Conservation (phyloP, 148 eudicot species). For the Rhododendron ferrugineum region DNA sequence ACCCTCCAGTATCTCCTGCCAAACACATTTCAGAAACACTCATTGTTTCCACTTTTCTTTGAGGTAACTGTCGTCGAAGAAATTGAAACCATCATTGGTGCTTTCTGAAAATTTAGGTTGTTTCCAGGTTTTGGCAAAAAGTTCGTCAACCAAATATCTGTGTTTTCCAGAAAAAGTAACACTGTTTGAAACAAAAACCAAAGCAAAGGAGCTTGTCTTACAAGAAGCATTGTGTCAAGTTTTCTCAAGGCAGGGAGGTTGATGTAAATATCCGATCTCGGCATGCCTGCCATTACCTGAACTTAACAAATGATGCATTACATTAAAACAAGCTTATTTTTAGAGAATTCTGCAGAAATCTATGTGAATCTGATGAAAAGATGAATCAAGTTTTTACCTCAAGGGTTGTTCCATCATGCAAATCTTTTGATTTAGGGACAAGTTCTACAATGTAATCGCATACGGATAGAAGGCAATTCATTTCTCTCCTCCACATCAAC, state of each 20-base stretch:
- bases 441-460: conserved; percentile 86
- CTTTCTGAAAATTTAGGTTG: not conserved
- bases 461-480: conserved; percentile 86
- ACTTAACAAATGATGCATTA: not conserved
- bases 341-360: not conserved
- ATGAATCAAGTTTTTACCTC: conserved; percentile 40
- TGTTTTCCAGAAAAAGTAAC: not conserved
- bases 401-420: conserved; percentile 40
- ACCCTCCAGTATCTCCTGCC: conserved; percentile 75
- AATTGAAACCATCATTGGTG: not conserved
- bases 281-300: conserved; percentile 69
- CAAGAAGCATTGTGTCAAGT: conserved; percentile 86
- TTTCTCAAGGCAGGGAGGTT: conserved; percentile 86
- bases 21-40: not conserved
- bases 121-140: not conserved
- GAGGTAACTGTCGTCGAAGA: not conserved
- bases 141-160: not conserved
- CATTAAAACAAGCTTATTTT: not conserved
- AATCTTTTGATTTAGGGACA: conserved; percentile 28
- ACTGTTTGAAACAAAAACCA: not conserved
- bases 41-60: not conserved
- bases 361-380: not conserved
- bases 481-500: conserved; percentile 89
- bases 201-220: conserved; percentile 22
- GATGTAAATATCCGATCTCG: conserved; percentile 65